Conservation (phyloP, 2,329 filamentous ascomycete genomes). For the Lithohypha guttulata region DNA sequence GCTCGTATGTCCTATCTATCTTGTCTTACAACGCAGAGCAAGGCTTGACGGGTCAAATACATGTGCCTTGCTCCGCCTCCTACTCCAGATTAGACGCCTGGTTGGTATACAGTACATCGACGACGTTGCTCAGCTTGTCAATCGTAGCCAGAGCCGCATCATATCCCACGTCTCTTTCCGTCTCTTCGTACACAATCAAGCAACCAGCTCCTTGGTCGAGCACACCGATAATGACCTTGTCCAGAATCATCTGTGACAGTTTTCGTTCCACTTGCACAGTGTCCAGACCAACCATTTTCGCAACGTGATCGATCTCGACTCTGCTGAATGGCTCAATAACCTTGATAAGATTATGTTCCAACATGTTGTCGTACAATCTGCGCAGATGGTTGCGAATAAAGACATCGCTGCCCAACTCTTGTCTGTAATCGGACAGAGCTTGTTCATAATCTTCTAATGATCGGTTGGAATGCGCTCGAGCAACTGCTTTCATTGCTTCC, state of each 20-base stretch:
- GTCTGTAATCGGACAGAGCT: conserved; percentile 78
- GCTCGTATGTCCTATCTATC: no score
- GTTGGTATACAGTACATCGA: conserved; percentile 95
- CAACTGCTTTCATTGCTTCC: conserved; percentile 98
- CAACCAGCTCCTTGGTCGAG: conserved; percentile 96
- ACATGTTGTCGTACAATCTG: conserved; percentile 92
- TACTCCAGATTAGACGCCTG: conserved; percentile 93
- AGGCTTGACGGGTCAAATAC: no score
- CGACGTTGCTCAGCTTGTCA: conserved; percentile 92
- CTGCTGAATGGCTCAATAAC: conserved; percentile 98
- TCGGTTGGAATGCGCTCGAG: conserved; percentile 86
- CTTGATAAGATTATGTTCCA: conserved; percentile 99
- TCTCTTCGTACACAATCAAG: conserved; percentile 94
- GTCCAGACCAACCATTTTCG: conserved; percentile 93
- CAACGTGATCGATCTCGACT: conserved; percentile 93
- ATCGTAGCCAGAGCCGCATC: conserved; percentile 90
- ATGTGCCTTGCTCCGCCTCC: conserved; percentile 11
- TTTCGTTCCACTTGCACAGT: conserved; percentile 96
- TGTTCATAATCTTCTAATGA: conserved; percentile 96
- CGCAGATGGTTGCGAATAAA: conserved; percentile 97
- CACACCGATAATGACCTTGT: conserved; percentile 97
- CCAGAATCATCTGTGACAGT: conserved; percentile 97
- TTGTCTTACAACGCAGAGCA: no score
- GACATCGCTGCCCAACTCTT: conserved; percentile 84
- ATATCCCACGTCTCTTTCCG: conserved; percentile 82